Base-by-base conservation (phyloP, 2,329 filamentous ascomycete genomes). In the Xylariaceae sp. region DNA sequence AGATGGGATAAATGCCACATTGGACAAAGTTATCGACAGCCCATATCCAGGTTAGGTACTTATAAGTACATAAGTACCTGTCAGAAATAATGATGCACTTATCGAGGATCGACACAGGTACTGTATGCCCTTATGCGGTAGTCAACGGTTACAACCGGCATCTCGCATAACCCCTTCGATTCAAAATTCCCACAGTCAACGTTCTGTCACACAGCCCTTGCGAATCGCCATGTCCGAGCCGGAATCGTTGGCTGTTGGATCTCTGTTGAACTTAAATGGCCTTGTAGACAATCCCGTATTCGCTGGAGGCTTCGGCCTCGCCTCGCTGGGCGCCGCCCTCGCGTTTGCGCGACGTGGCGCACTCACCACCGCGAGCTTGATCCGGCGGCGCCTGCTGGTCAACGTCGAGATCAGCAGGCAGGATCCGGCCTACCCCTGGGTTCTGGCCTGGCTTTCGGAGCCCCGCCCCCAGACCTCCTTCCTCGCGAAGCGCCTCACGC, bases 371-470 rank as follows among this genome's bases (percentile, higher is more conserved):
- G 81, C 83, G n/a, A 75, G 76, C 30, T 72, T 94, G 40, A 67
- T 95, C 42, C 85, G 87, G 34, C 81, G 84, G 37, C 86, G 90
- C 34, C 79, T 98, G 66, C 80, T 98, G 19, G 87, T 97, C 54
- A 88, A 96, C 55, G 81, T 98, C 55, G 92, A 98, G 64, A 95
- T 98, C 63, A 90, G 86, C 62, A 85, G 88, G 59, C 86, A 90
- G 55, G 92, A 98, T 65, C 81, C 88, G 31, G 89, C 90, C 2
- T 98, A 97, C 60, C 81, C 81, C 28, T 97, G 89, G 90, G 80
- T 98, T 29, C 73, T 98, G 8, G 83, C 89, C 49, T 98, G 92
- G 89, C 85, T 98, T 61, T 89, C 88, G 5, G 76, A 87, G 40
- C 87, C 88, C 49, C 86, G 88, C 36, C 74, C 80, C 38, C 63